Percentiles rank a stretch among this genome's conserved stretches.
Conservation (phyloP, 768 basidiomycete species). For the Clitopilus hobsonii region DNA sequence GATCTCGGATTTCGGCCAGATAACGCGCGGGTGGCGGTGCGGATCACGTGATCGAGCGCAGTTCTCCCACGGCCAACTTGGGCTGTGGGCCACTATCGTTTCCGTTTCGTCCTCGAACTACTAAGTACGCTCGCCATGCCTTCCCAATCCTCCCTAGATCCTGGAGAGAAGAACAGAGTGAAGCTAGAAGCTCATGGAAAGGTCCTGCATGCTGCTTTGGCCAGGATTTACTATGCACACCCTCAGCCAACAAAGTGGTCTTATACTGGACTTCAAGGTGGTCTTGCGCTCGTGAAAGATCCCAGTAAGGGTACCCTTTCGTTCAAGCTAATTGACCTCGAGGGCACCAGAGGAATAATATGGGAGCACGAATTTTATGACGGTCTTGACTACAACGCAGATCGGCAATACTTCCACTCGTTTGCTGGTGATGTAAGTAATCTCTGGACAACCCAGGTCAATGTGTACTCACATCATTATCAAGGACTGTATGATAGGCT, state of each 20-base stretch:
- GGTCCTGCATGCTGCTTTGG: conserved; percentile 76
- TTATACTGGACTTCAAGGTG: conserved; percentile 86
- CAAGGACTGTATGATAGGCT: conserved; percentile 86
- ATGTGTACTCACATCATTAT: conserved; percentile 5
- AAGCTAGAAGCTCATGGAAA: conserved; percentile 63
- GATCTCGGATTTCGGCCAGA: background rate
- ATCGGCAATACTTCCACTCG: conserved; percentile 88
- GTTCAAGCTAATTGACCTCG: conserved; percentile 80
- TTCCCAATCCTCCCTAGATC: conserved; percentile 59
- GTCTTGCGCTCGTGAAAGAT: conserved; percentile 68
- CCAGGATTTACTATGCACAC: conserved; percentile 86
- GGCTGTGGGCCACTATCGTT: conserved; percentile 3
- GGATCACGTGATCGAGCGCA: background rate
- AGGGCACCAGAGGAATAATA: conserved; percentile 79
- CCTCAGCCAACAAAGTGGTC: conserved; percentile 76
- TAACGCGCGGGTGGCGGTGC: background rate
- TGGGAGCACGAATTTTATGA: conserved; percentile 94
- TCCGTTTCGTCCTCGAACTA: background rate
- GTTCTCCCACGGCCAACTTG: background rate
- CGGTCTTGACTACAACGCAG: conserved; percentile 74
- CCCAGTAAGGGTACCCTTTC: conserved; percentile 47
- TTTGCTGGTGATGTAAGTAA: conserved; percentile 86
- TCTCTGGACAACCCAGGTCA: background rate
- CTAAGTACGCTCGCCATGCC: conserved; percentile 62
- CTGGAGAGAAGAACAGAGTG: conserved; percentile 76